phyloP scores from a whole-genome alignment of 139 green algal genomes.

The Diplosphaera chodatii region DNA sequence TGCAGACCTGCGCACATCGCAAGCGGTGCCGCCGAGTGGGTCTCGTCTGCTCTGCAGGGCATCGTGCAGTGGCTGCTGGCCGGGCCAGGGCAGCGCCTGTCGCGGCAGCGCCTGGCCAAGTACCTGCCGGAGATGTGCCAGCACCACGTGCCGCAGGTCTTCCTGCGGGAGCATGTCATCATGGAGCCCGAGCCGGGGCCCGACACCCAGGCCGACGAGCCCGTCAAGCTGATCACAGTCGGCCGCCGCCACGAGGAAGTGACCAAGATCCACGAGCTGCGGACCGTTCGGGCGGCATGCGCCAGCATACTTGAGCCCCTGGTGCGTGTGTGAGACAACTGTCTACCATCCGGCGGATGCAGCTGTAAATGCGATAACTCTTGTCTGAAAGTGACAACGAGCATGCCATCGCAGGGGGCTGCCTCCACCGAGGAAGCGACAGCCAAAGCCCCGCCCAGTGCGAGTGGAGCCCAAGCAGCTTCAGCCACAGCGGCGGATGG shows the following conservation, averaged over 20 bases:
- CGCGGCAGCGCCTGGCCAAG: not conserved
- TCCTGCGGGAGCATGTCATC: not conserved
- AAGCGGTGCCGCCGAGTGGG: too few species aligned
- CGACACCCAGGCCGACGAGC: not conserved
- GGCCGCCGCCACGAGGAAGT: not conserved
- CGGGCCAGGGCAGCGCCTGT: not conserved
- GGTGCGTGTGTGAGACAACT: too few species aligned
- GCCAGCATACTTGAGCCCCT: not conserved
- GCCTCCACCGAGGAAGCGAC: too few species aligned
- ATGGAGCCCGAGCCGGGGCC: not conserved
- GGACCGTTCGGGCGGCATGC: not conserved
- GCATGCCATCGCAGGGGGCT: too few species aligned
- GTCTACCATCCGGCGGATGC: too few species aligned
- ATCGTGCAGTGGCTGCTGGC: not conserved
- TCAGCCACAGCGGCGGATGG: too few species aligned
- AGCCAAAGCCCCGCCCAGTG: too few species aligned
- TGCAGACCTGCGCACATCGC: too few species aligned
- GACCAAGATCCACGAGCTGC: not conserved
- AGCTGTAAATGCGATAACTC: too few species aligned
- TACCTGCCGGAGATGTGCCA: not conserved
- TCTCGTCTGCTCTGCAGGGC: not conserved
- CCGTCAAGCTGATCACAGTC: not conserved
- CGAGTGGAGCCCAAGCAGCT: not conserved
- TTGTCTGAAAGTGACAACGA: too few species aligned
- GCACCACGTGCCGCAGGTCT: not conserved